Percentiles rank a stretch among this genome's conserved stretches.
phyloP scores from a whole-genome alignment of 257 asterid genomes.

The Penstemon davidsonii region DNA sequence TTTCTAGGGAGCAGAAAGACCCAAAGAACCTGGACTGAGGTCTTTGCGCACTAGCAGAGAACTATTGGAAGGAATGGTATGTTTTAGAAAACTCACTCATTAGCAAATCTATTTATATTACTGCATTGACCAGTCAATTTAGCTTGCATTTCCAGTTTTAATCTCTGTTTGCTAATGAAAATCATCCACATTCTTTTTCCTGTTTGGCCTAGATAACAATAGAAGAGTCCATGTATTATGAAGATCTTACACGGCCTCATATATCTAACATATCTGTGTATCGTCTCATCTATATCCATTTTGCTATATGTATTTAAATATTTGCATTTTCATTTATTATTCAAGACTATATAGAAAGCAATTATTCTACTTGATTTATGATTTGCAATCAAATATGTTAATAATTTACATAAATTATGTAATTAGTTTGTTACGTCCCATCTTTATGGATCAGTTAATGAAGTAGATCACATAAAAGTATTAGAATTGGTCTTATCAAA shows the following conservation, averaged over 20 bases:
- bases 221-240: not conserved
- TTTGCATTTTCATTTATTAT: no score
- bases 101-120: conserved; percentile 1
- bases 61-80: conserved; percentile 90
- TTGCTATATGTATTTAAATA: no score
- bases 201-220: no score
- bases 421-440: no score
- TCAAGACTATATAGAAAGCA: no score
- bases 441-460: no score
- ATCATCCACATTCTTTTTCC: not conserved
- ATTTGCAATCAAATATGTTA: no score
- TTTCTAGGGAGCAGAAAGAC: conserved; percentile 85
- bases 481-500: no score
- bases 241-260: not conserved
- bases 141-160: conserved; percentile 6
- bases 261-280: not conserved
- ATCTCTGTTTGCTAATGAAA: conserved; percentile 6
- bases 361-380: no score
- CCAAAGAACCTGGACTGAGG: conserved; percentile 76
- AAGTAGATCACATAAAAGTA: no score
- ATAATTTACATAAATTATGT: no score
- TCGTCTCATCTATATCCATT: not conserved
- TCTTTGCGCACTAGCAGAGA: conserved; percentile 84
- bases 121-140: conserved; percentile 15
- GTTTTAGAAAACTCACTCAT: conserved; percentile 22